Evolutionary conservation across 2,329 filamentous ascomycete species (phyloP).

Genomic region (Monosporascus sp.): DNA sequence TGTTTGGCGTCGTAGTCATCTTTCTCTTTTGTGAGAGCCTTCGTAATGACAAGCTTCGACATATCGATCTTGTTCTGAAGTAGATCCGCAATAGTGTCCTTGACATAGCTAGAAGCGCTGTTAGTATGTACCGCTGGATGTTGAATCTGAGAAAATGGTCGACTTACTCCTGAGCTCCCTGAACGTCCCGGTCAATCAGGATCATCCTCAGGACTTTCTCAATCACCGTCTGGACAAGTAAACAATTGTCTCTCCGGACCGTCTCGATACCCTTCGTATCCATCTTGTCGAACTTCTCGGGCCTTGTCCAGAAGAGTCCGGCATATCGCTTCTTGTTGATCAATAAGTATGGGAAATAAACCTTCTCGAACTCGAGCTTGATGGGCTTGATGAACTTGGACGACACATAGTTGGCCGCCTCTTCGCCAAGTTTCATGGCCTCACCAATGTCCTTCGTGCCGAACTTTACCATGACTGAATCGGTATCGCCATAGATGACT

Average conservation of each 20-base stretch:
- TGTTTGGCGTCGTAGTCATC: slow-evolving; percentile 86
- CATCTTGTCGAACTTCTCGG: slow-evolving; percentile 98
- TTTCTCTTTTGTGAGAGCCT: slow-evolving; percentile 89
- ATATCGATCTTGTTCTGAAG: slow-evolving; percentile 98
- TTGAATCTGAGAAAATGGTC: neutral
- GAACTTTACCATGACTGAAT: slow-evolving; percentile 99
- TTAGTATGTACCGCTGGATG: slow-evolving; percentile 29
- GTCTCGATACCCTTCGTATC: slow-evolving; percentile 99
- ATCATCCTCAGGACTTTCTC: slow-evolving; percentile 96
- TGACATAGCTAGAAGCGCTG: slow-evolving; percentile 68
- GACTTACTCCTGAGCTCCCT: slow-evolving; percentile 86
- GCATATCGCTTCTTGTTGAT: slow-evolving; percentile 99
- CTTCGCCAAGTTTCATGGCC: slow-evolving; percentile 92
- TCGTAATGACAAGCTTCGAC: slow-evolving; percentile 98
- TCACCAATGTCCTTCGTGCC: slow-evolving; percentile 81
- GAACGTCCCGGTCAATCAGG: slow-evolving; percentile 84
- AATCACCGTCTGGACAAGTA: slow-evolving; percentile 93
- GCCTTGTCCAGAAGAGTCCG: slow-evolving; percentile 93
- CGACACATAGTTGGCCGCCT: slow-evolving; percentile 84
- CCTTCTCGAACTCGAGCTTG: slow-evolving; percentile 98
- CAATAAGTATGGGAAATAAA: slow-evolving; percentile 94
- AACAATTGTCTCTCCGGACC: slow-evolving; percentile 92
- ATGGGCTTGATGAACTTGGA: slow-evolving; percentile 93
- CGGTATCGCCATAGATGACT: slow-evolving; percentile 97
- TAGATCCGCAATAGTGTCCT: slow-evolving; percentile 89